These are phyloP conservation scores for Lasiodiplodia hormozganensis DNA, from an alignment of 2,329 filamentous ascomycete species.

Conservation along the genomic window DNA sequence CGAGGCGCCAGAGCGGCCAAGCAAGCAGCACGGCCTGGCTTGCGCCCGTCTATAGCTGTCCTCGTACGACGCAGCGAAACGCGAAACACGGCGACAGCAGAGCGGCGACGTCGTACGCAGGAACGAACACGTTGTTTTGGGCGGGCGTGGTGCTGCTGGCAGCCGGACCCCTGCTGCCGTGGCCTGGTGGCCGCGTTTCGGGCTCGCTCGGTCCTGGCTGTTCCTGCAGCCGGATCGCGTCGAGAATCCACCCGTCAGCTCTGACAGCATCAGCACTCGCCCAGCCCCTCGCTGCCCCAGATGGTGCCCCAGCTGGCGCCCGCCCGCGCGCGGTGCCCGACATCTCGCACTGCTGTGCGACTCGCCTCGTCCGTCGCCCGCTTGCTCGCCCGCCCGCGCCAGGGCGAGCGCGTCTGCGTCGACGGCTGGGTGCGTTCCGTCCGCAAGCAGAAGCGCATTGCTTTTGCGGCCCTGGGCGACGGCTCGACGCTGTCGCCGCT, in stretches of 20 bases:
- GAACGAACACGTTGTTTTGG: constrained; percentile 27
- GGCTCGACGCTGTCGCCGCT: constrained; percentile 80
- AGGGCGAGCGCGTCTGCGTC: constrained; percentile 52
- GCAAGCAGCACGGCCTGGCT: background rate
- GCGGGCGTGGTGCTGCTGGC: constrained; percentile 3
- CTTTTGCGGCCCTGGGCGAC: constrained; percentile 86
- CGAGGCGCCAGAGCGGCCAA: background rate
- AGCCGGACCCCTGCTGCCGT: constrained; percentile 8
- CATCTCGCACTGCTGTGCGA: constrained; percentile 32
- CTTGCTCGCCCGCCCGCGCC: constrained; percentile 45
- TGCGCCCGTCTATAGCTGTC: constrained; percentile 8
- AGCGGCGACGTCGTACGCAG: constrained; percentile 25
- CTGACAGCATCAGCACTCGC: constrained; percentile 9
- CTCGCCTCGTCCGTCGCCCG: constrained; percentile 42
- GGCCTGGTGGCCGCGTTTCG: constrained; percentile 4
- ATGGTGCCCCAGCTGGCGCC: constrained; percentile 29
- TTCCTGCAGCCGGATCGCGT: background rate
- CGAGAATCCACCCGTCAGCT: background rate
- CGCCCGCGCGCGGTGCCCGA: constrained; percentile 33
- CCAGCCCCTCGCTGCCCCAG: constrained; percentile 12
- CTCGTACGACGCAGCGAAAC: constrained; percentile 19
- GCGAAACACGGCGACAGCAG: constrained; percentile 23
- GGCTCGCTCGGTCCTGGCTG: constrained; percentile 6
- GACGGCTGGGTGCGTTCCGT: constrained; percentile 85
- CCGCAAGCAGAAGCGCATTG: constrained; percentile 81